Base-by-base conservation (phyloP, 2,329 filamentous ascomycete species). In the Lecanoromycetidae sp. region DNA sequence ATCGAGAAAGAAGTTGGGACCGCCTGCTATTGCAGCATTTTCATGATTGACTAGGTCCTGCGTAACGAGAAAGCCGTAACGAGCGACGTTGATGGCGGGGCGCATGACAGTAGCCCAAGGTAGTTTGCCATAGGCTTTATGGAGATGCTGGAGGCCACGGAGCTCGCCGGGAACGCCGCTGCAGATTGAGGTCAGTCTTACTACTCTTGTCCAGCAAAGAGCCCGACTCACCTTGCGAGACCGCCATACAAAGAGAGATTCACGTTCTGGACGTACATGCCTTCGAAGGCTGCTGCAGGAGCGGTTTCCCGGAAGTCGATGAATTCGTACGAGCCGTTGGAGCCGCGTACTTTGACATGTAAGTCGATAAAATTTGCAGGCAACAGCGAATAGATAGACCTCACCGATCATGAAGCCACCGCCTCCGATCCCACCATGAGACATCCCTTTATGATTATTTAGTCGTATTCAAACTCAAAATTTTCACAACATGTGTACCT, bases 251-350 rank as follows among this genome's bases (percentile, higher is more conserved):
- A 68, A 46, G 84, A 87, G 1, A 74, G 78, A 1, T 71, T 63
- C 1, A 74, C 69, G 53, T 91, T 82, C 46, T 79, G 78, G 49
- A 76, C 72, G 62, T 82, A 96, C 90, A 96, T 96, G 57, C 93
- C 77, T 63, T 87, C 72, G 54, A 74, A 80, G 0, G 87, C 84
- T 0, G 85, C 84, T 0, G 81, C 83, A 0, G 90, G 90, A 0
- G 90, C 90, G 0, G 82, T 79, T 63, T 96, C 90, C 38, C 90
- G 75, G 60, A 94, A 96, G 64, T 96, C 90, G 55, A 96, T 79
- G 49, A 81, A 80, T 59, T 94, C 87, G 60, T 88, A 93, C 15
- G 71, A 70, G n/a, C 87, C 87, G 49, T 85, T 70, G 13, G 76
- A 67, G 27, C 77, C 72, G 39, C 85, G 79, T 4, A 94, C 76